Conservation (phyloP, 139 green algal species). For the Picochlorum sp. region DNA sequence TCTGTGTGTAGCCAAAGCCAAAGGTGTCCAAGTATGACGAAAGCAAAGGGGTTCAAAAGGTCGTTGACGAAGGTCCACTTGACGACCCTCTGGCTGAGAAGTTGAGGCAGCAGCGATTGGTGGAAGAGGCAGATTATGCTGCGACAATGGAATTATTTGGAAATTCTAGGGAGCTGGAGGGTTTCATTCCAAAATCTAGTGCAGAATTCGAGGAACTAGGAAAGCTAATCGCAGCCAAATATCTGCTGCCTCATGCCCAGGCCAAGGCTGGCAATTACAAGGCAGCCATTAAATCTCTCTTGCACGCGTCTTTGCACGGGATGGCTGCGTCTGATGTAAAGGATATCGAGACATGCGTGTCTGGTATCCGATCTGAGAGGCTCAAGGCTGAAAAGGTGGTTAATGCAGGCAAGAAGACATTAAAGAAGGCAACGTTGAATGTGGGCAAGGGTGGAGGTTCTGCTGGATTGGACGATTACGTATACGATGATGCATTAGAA, state of each 20-base stretch:
- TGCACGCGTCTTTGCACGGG: conserved; percentile 23
- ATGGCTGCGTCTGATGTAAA: conserved; percentile 48
- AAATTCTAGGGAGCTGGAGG: conserved; percentile 34
- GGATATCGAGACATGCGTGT: conserved; percentile 55
- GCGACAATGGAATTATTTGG: conserved; percentile 65
- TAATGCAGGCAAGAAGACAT: conserved; percentile 36
- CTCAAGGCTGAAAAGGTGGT: conserved; percentile 57
- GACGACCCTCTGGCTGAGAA: conserved; percentile 58
- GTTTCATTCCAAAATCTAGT: conserved; percentile 52
- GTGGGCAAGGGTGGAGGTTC: conserved; percentile 41
- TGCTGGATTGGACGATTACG: conserved; percentile 73
- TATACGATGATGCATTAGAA: conserved; percentile 53
- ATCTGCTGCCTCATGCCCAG: conserved; percentile 44
- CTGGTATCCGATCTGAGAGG: conserved; percentile 50
- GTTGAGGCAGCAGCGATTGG: conserved; percentile 56
- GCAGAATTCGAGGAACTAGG: conserved; percentile 70
- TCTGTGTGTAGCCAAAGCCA: conserved; percentile 31
- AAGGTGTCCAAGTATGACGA: conserved; percentile 35
- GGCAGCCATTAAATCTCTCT: conserved; percentile 28
- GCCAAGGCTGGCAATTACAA: conserved; percentile 18
- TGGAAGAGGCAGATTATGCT: conserved; percentile 62
- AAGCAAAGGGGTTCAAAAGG: conserved; percentile 17
- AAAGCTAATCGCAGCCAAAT: conserved; percentile 31
- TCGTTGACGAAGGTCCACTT: conserved; percentile 31
- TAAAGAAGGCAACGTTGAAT: conserved; percentile 65